These are phyloP conservation scores for Saccharata proteae DNA, from an alignment of 2,329 filamentous ascomycete genomes.

Conservation along the genomic window DNA sequence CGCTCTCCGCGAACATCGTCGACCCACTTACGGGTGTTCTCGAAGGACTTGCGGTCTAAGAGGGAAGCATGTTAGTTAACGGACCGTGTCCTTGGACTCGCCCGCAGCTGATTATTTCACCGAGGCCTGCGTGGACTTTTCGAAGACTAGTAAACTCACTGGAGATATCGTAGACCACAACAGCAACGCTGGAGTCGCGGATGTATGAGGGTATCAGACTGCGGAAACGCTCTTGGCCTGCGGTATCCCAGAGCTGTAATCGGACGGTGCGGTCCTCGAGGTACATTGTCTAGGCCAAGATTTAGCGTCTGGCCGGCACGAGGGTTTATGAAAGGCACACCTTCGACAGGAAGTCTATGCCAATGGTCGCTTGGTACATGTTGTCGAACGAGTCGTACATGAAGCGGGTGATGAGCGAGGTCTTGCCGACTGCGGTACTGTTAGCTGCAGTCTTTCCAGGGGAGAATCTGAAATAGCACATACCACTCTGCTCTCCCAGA, in stretches of 20 bases:
- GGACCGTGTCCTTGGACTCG: no score
- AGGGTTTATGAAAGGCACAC: constrained; percentile 38
- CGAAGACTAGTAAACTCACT: constrained; percentile 39
- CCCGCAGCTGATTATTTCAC: no score
- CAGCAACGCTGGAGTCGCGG: constrained; percentile 91
- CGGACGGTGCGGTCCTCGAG: constrained; percentile 96
- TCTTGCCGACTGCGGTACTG: constrained; percentile 71
- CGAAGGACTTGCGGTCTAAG: constrained; percentile 82
- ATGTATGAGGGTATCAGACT: constrained; percentile 97
- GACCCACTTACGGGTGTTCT: constrained; percentile 99
- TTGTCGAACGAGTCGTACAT: constrained; percentile 99
- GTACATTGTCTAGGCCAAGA: constrained; percentile 73
- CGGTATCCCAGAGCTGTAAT: constrained; percentile 96
- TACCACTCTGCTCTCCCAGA: constrained; percentile 96
- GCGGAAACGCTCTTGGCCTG: constrained; percentile 93
- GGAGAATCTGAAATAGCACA: constrained; percentile 21
- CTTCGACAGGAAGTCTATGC: constrained; percentile 98
- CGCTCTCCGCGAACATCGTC: constrained; percentile 94
- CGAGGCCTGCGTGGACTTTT: not conserved
- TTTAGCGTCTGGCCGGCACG: no score
- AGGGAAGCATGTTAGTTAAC: constrained; percentile 4
- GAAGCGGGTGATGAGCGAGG: constrained; percentile 94
- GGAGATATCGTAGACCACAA: constrained; percentile 97
- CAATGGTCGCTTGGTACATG: constrained; percentile 98
- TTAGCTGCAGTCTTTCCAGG: constrained; percentile 1